Evolutionary conservation across 1,284 basidiomycete species (phyloP).

Genomic region (Sanghuangporus weigelae): DNA sequence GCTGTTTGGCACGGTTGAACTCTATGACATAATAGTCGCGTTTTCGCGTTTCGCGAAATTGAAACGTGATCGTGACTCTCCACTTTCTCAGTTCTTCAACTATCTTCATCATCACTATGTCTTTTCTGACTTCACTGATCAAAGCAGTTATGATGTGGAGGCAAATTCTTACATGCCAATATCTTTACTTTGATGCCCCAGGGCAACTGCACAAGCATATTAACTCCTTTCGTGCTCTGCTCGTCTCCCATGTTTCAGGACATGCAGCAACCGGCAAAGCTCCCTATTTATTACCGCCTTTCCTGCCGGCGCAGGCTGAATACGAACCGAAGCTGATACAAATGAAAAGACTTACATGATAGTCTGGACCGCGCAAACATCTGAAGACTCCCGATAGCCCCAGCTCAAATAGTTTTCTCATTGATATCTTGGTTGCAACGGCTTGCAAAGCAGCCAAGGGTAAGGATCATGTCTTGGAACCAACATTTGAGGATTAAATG

Average conservation of each 20-base stretch:
- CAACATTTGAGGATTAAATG: too few relatives aligned
- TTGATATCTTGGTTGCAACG: too few relatives aligned
- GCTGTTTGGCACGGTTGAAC: constrained; percentile 10
- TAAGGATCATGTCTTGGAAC: too few relatives aligned
- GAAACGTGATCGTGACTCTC: neutral
- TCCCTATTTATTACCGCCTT: neutral
- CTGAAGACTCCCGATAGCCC: too few relatives aligned
- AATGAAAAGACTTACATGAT: neutral
- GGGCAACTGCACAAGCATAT: neutral
- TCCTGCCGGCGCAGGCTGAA: neutral
- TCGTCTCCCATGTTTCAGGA: neutral
- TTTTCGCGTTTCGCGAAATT: neutral
- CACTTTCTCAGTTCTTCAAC: neutral
- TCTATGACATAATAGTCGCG: constrained; percentile 9
- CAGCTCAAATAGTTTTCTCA: too few relatives aligned
- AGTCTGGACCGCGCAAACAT: neutral
- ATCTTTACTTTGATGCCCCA: neutral
- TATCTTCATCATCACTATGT: neutral
- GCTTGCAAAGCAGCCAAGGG: too few relatives aligned
- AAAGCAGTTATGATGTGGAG: neutral
- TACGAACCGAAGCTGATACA: neutral
- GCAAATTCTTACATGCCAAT: neutral
- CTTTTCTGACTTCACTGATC: neutral
- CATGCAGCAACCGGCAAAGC: neutral
- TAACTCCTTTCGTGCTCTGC: neutral